Base-by-base conservation (phyloP, 352 stramenopile species). In the Phytophthora boehmeriae region DNA sequence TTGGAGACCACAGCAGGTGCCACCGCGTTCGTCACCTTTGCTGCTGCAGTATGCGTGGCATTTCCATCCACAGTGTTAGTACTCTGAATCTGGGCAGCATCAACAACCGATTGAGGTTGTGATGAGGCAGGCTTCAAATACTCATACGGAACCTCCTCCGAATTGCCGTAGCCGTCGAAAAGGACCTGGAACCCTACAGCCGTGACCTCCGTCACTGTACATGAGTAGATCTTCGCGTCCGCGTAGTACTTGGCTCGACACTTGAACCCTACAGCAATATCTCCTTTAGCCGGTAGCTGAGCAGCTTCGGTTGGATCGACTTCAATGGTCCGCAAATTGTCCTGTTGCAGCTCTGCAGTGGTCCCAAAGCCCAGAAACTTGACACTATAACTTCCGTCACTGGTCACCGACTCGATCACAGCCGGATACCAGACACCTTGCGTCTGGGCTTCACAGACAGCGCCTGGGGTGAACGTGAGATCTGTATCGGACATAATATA, bases 111-210 rank as follows among this genome's bases (percentile, higher is more conserved):
- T 19, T 62, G 25, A 6, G 43, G 39, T 8, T 13, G 19, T 19
- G 43, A 17, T 13, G 44, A 16, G 8, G 50, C 46, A 50, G 64
- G 60, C 8, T 66, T 76, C 55, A 97, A 64, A 76, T 97, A 97
- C 71, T 96, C 88, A 41, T 89, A 92, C 20, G 90, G 90, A 34
- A 97, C 86, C 66, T 97, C 90, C 59, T 97, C 90, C 42, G 78
- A 85, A 70, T 97, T 97, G 54, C 88, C 88, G 59, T 97, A 97
- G 39, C 84, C 78, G 13, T 90, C 80, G 58, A 96, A 97, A n/a
- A 93, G 63, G 47, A 97, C 83, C 27, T 87, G 86, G 61, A 91
- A 95, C 1, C 90, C 90, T 46, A 89, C 51, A 1, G 60, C 45
- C 6, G 89, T 96, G 20, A 88, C 57, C 14, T 81, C 73, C 9